Evolutionary conservation across 2,329 filamentous ascomycete genomes (phyloP).

Genomic region (Westerdykella sp.): DNA sequence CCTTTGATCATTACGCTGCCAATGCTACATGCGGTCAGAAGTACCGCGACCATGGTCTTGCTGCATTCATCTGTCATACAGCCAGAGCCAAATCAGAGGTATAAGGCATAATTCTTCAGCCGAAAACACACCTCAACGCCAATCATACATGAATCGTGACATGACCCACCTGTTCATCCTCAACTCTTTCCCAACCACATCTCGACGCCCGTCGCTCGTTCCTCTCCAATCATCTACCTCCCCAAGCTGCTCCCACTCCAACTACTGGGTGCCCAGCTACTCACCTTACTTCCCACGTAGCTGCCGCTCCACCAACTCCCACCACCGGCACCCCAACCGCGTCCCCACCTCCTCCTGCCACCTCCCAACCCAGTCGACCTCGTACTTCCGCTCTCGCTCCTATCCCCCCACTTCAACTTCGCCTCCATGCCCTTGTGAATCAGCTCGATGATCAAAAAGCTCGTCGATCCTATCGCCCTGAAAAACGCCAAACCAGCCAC

Average conservation of each 20-base stretch:
- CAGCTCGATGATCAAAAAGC: conserved; percentile 77
- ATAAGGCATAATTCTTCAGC: too few relatives aligned
- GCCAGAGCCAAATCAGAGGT: too few relatives aligned
- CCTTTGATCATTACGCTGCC: too few relatives aligned
- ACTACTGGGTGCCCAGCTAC: conserved; percentile 26
- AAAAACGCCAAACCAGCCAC: conserved; percentile 84
- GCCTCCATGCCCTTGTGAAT: conserved; percentile 85
- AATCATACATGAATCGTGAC: too few relatives aligned
- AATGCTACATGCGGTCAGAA: too few relatives aligned
- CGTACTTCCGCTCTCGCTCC: conserved; percentile 26
- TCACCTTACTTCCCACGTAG: conserved; percentile 35
- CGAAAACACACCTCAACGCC: too few relatives aligned
- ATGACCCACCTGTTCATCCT: too few relatives aligned
- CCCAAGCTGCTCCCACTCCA: conserved; percentile 31
- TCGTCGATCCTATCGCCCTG: conserved; percentile 72
- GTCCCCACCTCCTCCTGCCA: conserved; percentile 22
- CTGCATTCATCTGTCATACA: too few relatives aligned
- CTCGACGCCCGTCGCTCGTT: too few relatives aligned
- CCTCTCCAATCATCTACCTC: conserved; percentile 8
- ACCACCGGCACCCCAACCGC: conserved; percentile 25
- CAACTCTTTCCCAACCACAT: too few relatives aligned
- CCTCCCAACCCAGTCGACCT: conserved; percentile 24
- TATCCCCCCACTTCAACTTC: conserved; percentile 55
- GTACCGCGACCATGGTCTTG: too few relatives aligned
- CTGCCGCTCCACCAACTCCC: conserved; percentile 36